A percentile compares a stretch with the other conserved stretches of the same genome.
Conservation (phyloP, 2,329 filamentous ascomycete species). For the Macrophomina pseudophaseolina region DNA sequence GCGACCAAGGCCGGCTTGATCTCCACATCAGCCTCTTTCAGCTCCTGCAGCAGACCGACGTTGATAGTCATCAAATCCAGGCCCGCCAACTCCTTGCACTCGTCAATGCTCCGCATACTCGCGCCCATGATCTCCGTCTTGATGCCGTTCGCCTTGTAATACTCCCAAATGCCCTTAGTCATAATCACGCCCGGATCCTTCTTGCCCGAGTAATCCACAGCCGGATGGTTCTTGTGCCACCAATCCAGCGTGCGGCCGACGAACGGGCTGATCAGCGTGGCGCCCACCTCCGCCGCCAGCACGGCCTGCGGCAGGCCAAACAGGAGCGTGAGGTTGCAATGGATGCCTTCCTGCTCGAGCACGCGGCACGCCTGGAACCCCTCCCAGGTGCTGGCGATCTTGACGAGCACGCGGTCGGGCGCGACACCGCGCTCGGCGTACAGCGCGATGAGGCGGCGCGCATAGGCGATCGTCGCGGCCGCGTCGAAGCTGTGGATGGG, state of each 20-base stretch:
- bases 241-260: slow-evolving; percentile 17
- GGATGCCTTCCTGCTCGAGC: slow-evolving; percentile 59
- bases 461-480: slow-evolving; percentile 44
- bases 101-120: slow-evolving; percentile 61
- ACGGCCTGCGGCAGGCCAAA: slow-evolving; percentile 66
- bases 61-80: slow-evolving; percentile 65
- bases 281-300: slow-evolving; percentile 62
- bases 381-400: slow-evolving; percentile 68
- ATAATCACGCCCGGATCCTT: slow-evolving; percentile 57
- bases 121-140: slow-evolving; percentile 62
- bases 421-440: slow-evolving; percentile 52
- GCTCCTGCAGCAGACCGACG: slow-evolving; percentile 54
- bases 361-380: slow-evolving; percentile 65
- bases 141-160: slow-evolving; percentile 51
- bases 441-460: slow-evolving; percentile 52
- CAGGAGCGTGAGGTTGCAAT: slow-evolving; percentile 66
- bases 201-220: slow-evolving; percentile 55
- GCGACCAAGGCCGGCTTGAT: slow-evolving; percentile 2
- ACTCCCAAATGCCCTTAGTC: slow-evolving; percentile 55
- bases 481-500: background rate
- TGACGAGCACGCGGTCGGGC: slow-evolving; percentile 60
- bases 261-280: slow-evolving; percentile 65
- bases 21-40: slow-evolving; percentile 29
- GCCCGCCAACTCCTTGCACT: slow-evolving; percentile 64
- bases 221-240: slow-evolving; percentile 64